Evolutionary conservation across 2,329 filamentous ascomycete genomes (phyloP), one percentile per base, ranked within the genome.

Genomic region (Colletotrichum plurivorum): DNA sequence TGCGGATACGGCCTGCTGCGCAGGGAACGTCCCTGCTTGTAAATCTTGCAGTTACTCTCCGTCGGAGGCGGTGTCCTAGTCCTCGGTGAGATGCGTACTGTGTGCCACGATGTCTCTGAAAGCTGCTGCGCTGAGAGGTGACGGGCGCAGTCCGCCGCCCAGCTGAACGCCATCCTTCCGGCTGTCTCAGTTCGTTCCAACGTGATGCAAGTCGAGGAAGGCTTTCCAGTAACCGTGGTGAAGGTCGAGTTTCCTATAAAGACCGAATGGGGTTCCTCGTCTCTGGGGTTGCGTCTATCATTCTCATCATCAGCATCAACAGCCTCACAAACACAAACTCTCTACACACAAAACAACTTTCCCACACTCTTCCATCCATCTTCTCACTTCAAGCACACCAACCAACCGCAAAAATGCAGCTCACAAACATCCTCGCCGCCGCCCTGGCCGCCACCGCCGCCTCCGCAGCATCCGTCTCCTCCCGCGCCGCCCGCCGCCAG

Each of bases 341-440:
- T 20, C n/a, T 4, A 12, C 5, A 8, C 20, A 18, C 46, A 20
- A 49, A 25, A 41, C 16, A 45, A 31, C 18, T n/a, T 22, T 39
- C 15, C 22, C 58, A 49, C 16, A 36, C 27, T 27, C 16, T 51
- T 8, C 6, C 27, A 20, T 18, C 31, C 10, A 18, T n/a, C 13
- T n/a, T 20, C n/a, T 18, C 5, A 16, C 27, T 53, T 27, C 52
- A 13, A 15, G n/a, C n/a, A 52, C 5, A 5, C 1, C 13, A 39
- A 65, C 15, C 41, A 31, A 63, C 25, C 49, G 5, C n/a, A 31
- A 66, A 52, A 55, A 69, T 69, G 66, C 66, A 69, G 49, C 4
- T 69, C 62, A 66, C 55, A 27, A 56, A 41, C 51, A 55, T 69
- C 36, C 18, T 69, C 55, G n/a, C 60, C 45, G 15, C 62, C 55